Percentiles rank a stretch among this genome's conserved stretches.
Conservation (phyloP, 805 yeast species). For the Starmerella sp. region DNA sequence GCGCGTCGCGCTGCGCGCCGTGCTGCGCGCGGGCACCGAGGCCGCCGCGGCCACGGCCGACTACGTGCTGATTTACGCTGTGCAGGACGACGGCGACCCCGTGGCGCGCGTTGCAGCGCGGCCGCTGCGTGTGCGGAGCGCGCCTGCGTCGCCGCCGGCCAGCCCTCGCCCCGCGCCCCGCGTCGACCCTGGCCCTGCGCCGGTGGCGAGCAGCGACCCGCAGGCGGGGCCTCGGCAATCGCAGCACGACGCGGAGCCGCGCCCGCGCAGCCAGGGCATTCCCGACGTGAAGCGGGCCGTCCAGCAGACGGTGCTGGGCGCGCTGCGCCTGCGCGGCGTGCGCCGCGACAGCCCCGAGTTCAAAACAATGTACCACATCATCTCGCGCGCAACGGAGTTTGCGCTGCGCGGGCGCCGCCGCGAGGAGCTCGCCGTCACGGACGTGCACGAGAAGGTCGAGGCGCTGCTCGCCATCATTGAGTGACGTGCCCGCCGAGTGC, state of each 20-base stretch:
- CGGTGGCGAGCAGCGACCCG: neutral
- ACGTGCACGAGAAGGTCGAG: conserved; percentile 22
- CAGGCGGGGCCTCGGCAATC: neutral
- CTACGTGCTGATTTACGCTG: conserved; percentile 15
- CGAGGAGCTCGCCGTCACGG: conserved; percentile 6
- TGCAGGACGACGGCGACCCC: conserved; percentile 2
- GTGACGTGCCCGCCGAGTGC: too few species aligned
- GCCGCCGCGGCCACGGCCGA: conserved; percentile 2
- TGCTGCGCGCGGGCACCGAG: neutral
- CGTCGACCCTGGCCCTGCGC: neutral
- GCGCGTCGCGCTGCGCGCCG: neutral
- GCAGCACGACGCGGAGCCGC: neutral
- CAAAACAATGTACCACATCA: conserved; percentile 24
- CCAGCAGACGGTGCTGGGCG: conserved; percentile 28
- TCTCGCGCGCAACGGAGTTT: conserved; percentile 24
- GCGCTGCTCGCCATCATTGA: conserved; percentile 17
- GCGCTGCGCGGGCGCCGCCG: conserved; percentile 23
- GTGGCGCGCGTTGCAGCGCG: conserved; percentile 14
- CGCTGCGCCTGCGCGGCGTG: conserved; percentile 30
- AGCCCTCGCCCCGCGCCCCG: neutral
- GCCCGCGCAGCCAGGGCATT: neutral
- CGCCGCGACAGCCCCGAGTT: conserved; percentile 23
- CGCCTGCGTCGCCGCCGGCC: neutral
- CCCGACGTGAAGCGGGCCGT: conserved; percentile 13
- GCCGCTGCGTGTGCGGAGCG: neutral